phyloP scores from a whole-genome alignment of 2,329 filamentous ascomycete genomes.

The Aspergillus latus region DNA sequence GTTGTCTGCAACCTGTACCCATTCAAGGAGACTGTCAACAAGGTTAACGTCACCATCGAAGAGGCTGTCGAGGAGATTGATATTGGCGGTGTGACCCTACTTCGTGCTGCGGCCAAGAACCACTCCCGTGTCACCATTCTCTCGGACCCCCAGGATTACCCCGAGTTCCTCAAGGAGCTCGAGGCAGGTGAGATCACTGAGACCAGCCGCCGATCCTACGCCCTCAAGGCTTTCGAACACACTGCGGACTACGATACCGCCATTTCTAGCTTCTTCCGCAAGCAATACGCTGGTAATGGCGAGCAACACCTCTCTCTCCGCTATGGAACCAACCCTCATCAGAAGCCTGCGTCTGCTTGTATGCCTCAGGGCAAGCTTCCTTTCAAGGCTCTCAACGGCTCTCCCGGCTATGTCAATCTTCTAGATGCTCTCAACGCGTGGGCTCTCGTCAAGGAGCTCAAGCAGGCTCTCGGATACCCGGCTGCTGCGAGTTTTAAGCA shows the following conservation, averaged over 20 bases:
- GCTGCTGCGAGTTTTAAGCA: slow-evolving; percentile 99
- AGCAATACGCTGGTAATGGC: slow-evolving; percentile 87
- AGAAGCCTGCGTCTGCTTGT: slow-evolving; percentile 91
- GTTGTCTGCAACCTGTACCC: slow-evolving; percentile 99
- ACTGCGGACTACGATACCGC: slow-evolving; percentile 95
- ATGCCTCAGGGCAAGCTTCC: slow-evolving; percentile 71
- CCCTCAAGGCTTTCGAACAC: slow-evolving; percentile 97
- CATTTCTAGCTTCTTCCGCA: slow-evolving; percentile 96
- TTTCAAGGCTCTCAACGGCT: slow-evolving; percentile 89
- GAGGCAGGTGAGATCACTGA: slow-evolving; percentile 82
- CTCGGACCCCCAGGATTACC: slow-evolving; percentile 89
- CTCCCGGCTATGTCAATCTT: slow-evolving; percentile 96
- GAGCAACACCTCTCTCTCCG: slow-evolving; percentile 80
- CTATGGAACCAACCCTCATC: slow-evolving; percentile 96
- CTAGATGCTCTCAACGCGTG: slow-evolving; percentile 95
- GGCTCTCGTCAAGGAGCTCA: slow-evolving; percentile 95
- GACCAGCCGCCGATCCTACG: slow-evolving; percentile 80
- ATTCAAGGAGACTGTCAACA: slow-evolving; percentile 97
- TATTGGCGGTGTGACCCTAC: slow-evolving; percentile 94
- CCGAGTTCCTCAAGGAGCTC: slow-evolving; percentile 88
- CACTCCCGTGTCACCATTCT: slow-evolving; percentile 93
- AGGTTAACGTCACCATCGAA: slow-evolving; percentile 93
- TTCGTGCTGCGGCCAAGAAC: slow-evolving; percentile 97
- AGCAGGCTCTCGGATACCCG: slow-evolving; percentile 79
- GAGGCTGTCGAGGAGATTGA: slow-evolving; percentile 99